A percentile compares a stretch with the other conserved stretches of the same genome.
phyloP scores from a whole-genome alignment of 176 grass and related monocot genomes.

The Aechmea fasciata region DNA sequence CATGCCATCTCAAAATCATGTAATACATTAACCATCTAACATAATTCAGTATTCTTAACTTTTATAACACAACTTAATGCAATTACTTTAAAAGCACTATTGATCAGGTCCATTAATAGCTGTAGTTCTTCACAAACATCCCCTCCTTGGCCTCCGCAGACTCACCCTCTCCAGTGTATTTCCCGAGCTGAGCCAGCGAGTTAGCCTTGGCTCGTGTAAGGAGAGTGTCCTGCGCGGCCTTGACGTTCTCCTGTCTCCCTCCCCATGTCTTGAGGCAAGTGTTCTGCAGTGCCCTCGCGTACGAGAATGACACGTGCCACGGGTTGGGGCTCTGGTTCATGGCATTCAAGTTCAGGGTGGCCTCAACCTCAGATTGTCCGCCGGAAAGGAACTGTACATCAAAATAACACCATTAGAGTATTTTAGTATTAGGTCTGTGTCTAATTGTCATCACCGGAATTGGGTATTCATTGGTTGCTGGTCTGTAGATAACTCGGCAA shows the following conservation, averaged over 20 bases:
- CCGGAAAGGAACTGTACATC: slow-evolving; percentile 82
- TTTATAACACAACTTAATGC: neutral
- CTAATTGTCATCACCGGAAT: too few relatives aligned
- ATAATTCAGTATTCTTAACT: neutral
- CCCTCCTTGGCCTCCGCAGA: slow-evolving; percentile 55
- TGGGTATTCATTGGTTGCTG: too few relatives aligned
- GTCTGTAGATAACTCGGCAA: too few relatives aligned
- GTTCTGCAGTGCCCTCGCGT: slow-evolving; percentile 90
- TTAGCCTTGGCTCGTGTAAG: slow-evolving; percentile 81
- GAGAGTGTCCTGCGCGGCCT: slow-evolving; percentile 69
- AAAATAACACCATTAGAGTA: neutral
- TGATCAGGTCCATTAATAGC: slow-evolving; percentile 36
- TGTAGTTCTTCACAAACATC: slow-evolving; percentile 99
- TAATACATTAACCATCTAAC: neutral
- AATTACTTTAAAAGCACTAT: neutral
- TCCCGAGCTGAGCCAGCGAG: slow-evolving; percentile 87
- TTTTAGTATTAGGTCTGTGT: neutral
- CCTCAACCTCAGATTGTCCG: slow-evolving; percentile 92
- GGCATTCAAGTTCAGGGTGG: slow-evolving; percentile 89
- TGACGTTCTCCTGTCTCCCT: slow-evolving; percentile 70
- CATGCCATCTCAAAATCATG: neutral
- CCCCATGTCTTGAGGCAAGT: slow-evolving; percentile 98
- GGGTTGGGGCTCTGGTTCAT: slow-evolving; percentile 91
- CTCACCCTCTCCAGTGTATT: slow-evolving; percentile 88
- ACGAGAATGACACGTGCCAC: slow-evolving; percentile 97